Conservation (phyloP, 768 basidiomycete species). For the Tylopilus rubrobrunneus region DNA sequence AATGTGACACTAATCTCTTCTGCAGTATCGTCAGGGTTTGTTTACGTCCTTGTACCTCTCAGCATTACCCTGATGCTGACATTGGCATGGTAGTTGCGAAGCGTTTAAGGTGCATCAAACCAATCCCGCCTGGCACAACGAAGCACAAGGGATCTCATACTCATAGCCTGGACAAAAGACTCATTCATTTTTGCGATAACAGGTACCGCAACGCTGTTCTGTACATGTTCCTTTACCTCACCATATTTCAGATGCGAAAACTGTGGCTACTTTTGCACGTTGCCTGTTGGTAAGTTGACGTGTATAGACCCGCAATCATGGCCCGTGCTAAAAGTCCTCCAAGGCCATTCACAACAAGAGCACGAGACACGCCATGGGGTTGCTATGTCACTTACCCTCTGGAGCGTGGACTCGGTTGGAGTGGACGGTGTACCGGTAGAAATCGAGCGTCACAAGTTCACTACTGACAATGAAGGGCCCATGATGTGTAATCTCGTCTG, state of each 20-base stretch:
- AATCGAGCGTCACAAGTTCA: conserved; percentile 53
- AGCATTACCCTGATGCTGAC: no score
- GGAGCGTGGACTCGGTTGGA: conserved; percentile 45
- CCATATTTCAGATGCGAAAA: conserved; percentile 40
- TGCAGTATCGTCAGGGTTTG: no score
- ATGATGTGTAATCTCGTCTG: conserved; percentile 66
- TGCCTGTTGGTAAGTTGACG: conserved; percentile 35
- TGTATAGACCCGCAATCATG: no score
- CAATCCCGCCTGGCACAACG: conserved; percentile 41
- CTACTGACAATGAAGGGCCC: conserved; percentile 50
- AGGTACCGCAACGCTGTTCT: conserved; percentile 26
- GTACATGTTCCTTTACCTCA: background rate
- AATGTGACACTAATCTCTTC: no score
- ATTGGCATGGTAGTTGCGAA: no score
- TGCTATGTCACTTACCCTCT: conserved; percentile 52
- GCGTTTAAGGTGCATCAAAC: conserved; percentile 23
- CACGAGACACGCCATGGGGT: conserved; percentile 61
- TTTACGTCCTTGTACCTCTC: no score
- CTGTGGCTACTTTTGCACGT: conserved; percentile 43
- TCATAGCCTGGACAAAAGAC: conserved; percentile 42
- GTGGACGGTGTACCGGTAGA: conserved; percentile 49
- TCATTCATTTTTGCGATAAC: conserved; percentile 54
- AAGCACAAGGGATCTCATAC: conserved; percentile 46
- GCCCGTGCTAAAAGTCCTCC: background rate
- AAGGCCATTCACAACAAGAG: conserved; percentile 56